Conservation (phyloP, 352 stramenopile genomes). For the Pythium rishiriense region DNA sequence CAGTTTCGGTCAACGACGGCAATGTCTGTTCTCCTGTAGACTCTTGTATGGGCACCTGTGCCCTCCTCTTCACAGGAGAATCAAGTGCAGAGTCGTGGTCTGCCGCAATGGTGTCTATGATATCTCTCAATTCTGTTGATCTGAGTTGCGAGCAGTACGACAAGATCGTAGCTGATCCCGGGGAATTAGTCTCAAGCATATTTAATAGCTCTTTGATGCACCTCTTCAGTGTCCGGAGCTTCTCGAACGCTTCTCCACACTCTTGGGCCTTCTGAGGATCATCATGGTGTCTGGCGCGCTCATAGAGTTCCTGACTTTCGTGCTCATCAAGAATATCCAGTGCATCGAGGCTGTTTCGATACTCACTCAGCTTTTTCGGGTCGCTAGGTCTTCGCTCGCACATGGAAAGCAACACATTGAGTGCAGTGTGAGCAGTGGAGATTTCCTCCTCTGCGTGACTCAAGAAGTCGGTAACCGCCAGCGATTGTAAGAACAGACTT, state of each 20-base stretch:
- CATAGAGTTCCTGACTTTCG: constrained; percentile 56
- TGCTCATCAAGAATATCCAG: constrained; percentile 69
- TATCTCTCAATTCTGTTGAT: constrained; percentile 34
- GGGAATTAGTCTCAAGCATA: constrained; percentile 48
- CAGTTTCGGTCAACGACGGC: neutral
- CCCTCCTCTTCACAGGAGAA: neutral
- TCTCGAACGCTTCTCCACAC: constrained; percentile 50
- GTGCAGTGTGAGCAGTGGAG: constrained; percentile 69
- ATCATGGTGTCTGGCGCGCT: constrained; percentile 36
- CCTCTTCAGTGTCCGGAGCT: constrained; percentile 53
- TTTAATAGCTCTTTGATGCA: constrained; percentile 59
- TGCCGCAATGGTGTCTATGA: constrained; percentile 19
- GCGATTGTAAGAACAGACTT: constrained; percentile 55
- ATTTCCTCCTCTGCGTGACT: constrained; percentile 75
- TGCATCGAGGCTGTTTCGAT: constrained; percentile 60
- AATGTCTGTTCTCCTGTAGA: neutral
- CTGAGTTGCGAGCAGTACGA: constrained; percentile 51
- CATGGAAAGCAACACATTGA: constrained; percentile 76
- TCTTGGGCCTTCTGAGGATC: constrained; percentile 32
- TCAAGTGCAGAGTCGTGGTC: neutral
- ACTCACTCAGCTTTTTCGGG: constrained; percentile 58
- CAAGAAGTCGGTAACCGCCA: constrained; percentile 71
- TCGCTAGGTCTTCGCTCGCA: constrained; percentile 58
- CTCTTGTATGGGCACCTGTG: neutral
- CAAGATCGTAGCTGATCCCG: constrained; percentile 49